Conservation (phyloP, 495 filamentous ascomycete genomes). For the Sabuloglossum arenarium region DNA sequence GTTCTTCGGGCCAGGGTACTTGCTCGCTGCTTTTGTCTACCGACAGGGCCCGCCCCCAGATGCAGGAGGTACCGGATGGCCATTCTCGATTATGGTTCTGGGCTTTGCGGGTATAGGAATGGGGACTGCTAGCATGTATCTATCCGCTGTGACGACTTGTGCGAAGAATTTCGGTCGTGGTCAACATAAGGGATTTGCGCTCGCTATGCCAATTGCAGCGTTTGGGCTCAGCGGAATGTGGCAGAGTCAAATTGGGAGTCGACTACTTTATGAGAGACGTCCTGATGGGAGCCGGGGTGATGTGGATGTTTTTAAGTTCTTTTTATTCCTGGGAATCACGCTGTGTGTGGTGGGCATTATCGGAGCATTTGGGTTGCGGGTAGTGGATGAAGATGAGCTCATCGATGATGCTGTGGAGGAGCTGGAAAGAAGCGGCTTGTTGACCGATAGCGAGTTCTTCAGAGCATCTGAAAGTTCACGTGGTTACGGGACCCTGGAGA, state of each 20-base stretch:
- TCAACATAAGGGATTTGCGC: conserved; percentile 67
- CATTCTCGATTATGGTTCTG: conserved; percentile 62
- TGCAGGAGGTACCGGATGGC: conserved; percentile 39
- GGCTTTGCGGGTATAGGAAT: conserved; percentile 65
- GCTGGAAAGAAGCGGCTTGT: conserved; percentile 59
- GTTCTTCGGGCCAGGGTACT: conserved; percentile 63
- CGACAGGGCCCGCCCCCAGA: conserved; percentile 33
- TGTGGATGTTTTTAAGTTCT: conserved; percentile 71
- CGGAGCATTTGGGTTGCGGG: conserved; percentile 47
- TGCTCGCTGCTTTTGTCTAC: conserved; percentile 65
- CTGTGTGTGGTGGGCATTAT: conserved; percentile 49
- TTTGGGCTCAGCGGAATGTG: conserved; percentile 91
- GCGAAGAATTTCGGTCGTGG: conserved; percentile 92
- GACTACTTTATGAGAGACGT: conserved; percentile 44
- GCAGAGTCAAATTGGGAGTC: conserved; percentile 72
- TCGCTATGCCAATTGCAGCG: conserved; percentile 77
- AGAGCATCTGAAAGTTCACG: conserved; percentile 12
- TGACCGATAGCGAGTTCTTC: conserved; percentile 51
- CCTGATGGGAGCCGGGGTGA: conserved; percentile 47
- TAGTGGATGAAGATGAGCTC: conserved; percentile 48
- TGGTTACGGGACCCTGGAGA: conserved; percentile 37
- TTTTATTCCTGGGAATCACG: conserved; percentile 53
- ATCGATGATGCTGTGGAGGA: conserved; percentile 64
- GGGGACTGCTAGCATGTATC: conserved; percentile 71
- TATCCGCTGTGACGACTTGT: conserved; percentile 73